Percentiles rank a stretch among this genome's conserved stretches.
These are phyloP conservation scores for Fusarium goolgardi DNA, from an alignment of 2,329 filamentous ascomycete genomes.

Conservation along the genomic window DNA sequence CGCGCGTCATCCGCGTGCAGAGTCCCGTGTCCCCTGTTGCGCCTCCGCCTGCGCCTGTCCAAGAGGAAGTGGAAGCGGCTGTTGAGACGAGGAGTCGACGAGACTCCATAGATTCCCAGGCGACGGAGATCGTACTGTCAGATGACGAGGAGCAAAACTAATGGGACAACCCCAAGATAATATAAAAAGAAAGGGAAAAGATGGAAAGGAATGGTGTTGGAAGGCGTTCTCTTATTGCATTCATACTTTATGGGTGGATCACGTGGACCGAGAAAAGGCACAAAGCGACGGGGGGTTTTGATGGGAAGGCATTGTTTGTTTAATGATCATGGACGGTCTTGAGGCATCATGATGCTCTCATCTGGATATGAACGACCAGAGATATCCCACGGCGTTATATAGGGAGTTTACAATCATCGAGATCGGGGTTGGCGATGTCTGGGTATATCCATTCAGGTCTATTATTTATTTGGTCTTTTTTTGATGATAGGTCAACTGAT, in stretches of 20 bases:
- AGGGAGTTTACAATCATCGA: slow-evolving; percentile 11
- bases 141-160: slow-evolving; percentile 16
- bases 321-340: slow-evolving; percentile 21
- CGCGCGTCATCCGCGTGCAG: slow-evolving; percentile 44
- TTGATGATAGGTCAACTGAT: slow-evolving; percentile 8
- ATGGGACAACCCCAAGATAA: neutral
- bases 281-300: slow-evolving; percentile 10
- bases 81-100: slow-evolving; percentile 19
- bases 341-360: slow-evolving; percentile 22
- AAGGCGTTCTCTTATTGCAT: slow-evolving; percentile 20
- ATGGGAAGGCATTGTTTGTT: slow-evolving; percentile 16
- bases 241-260: slow-evolving; percentile 12
- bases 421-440: slow-evolving; percentile 19
- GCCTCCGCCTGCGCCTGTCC: neutral
- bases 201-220: slow-evolving; percentile 19
- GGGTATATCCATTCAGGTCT: slow-evolving; percentile 36
- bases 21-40: slow-evolving; percentile 30
- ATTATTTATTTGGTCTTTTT: slow-evolving; percentile 1
- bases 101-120: slow-evolving; percentile 35
- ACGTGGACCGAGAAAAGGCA: slow-evolving; percentile 17
- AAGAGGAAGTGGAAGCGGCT: slow-evolving; percentile 3
- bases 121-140: slow-evolving; percentile 28
- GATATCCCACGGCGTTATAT: slow-evolving; percentile 38
- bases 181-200: neutral
- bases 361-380: slow-evolving; percentile 23